Evolutionary conservation across 2,329 filamentous ascomycete genomes (phyloP), one percentile per base, ranked within the genome.

Genomic region (Colletotrichum spaethianum): DNA sequence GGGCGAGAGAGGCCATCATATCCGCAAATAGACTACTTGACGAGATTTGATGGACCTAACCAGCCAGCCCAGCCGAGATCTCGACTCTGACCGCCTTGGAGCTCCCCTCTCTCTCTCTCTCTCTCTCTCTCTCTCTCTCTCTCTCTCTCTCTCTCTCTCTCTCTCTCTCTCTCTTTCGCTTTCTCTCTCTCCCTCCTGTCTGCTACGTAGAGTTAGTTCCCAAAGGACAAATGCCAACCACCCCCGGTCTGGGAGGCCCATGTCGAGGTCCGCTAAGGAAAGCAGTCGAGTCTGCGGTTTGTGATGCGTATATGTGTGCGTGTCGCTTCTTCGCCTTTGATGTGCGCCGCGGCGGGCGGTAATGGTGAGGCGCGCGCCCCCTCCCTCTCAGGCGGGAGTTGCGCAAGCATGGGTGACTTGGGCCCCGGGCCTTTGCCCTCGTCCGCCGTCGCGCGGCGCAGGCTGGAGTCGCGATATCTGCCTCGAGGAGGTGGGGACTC

Each of bases 11-110:
- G 65, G 44, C 53, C 70, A 69, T 72, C 65, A 72, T 72, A 53
- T 72, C 70, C 65, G 70, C 26, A 72, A 72, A 72, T 72, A 72
- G 70, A 46, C 48, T 28, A 40, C 52, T 70, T 55, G 61, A 60
- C 70, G 70, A 72, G 59, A 72, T 72, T 72, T 72, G 70, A 72
- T 64, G 70, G 60, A 72, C 55, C 59, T 55, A 33, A 50, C 44
- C 46, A 26, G 60, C 44, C 59, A n/a, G 46, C 53, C 59, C 46
- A 67, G 64, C 33, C 61, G 23, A 71, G 67, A 67, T 67, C 53
- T 70, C 36, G 52, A 65, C 50, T 61, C 38, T 66, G 63, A 66
- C 63, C 63, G 63, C 53, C 53, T 66, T 59, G 40, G 8, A 7
- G 38, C 42, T 33, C 40, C 36, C 42, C 23, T 31, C 46, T 28